phyloP scores from a whole-genome alignment of 2,329 filamentous ascomycete genomes.

The Exophiala xenobiotica region DNA sequence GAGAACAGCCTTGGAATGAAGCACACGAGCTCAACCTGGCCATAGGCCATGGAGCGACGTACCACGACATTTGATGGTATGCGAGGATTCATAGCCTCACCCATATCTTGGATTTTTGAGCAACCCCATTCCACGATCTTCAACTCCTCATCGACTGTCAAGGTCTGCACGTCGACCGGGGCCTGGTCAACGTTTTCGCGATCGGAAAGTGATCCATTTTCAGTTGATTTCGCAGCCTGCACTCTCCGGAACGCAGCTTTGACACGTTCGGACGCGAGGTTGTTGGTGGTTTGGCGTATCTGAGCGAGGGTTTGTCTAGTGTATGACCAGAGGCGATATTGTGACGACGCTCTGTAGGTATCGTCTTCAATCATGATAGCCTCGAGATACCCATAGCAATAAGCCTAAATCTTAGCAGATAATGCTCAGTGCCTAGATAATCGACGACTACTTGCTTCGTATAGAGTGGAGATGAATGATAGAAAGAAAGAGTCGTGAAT shows the following conservation, averaged over 20 bases:
- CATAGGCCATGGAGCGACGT: slow-evolving; percentile 5
- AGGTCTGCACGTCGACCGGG: slow-evolving; percentile 59
- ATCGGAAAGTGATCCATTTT: slow-evolving; percentile 37
- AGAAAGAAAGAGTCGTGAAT: no score
- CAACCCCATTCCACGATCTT: slow-evolving; percentile 79
- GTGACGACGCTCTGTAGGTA: slow-evolving; percentile 83
- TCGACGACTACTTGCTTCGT: no score
- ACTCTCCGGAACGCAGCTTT: slow-evolving; percentile 56
- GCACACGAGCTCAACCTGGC: neutral
- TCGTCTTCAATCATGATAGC: slow-evolving; percentile 78
- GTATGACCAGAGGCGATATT: slow-evolving; percentile 92
- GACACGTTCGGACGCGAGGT: slow-evolving; percentile 69
- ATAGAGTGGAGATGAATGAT: no score
- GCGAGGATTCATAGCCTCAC: slow-evolving; percentile 56
- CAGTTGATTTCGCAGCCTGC: slow-evolving; percentile 38
- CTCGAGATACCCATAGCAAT: neutral
- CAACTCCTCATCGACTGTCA: slow-evolving; percentile 80
- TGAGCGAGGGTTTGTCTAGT: slow-evolving; percentile 68
- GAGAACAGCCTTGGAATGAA: neutral
- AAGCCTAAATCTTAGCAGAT: no score
- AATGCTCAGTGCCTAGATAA: no score
- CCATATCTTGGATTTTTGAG: slow-evolving; percentile 58
- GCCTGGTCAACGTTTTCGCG: slow-evolving; percentile 20
- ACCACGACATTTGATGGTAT: slow-evolving; percentile 53
- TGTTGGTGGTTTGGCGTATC: slow-evolving; percentile 76